Percentiles rank a stretch among this genome's conserved stretches.
phyloP scores from a whole-genome alignment of 164 flowering plant genomes.

The Annona cherimola region DNA sequence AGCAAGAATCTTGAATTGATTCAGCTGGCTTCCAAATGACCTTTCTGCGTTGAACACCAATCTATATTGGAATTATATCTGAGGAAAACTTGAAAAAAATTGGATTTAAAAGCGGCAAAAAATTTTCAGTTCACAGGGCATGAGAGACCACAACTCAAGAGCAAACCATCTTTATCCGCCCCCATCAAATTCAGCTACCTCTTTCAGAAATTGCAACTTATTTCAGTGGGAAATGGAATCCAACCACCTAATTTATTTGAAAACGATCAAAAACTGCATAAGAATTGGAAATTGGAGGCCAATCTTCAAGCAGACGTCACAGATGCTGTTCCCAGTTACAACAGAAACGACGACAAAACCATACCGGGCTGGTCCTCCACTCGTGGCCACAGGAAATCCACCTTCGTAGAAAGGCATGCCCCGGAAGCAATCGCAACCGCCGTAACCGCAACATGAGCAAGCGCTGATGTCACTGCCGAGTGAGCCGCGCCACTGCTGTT shows the following conservation, averaged over 20 bases:
- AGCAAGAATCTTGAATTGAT: too few species aligned
- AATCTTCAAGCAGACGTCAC: background rate
- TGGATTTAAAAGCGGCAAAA: too few species aligned
- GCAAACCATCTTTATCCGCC: background rate
- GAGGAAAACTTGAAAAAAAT: background rate
- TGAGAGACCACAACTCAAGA: background rate
- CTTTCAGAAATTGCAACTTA: background rate
- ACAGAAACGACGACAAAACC: background rate
- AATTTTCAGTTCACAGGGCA: background rate
- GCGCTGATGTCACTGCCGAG: slow-evolving; percentile 76
- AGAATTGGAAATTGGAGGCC: background rate
- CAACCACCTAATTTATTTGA: background rate
- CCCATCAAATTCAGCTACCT: background rate
- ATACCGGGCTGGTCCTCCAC: slow-evolving; percentile 69
- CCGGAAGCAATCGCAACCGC: slow-evolving; percentile 94
- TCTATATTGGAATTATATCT: background rate
- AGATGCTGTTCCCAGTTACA: background rate
- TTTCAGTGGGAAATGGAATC: background rate
- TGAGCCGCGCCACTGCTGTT: slow-evolving; percentile 46
- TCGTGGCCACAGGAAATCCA: slow-evolving; percentile 87
- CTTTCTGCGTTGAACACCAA: background rate
- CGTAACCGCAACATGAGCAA: slow-evolving; percentile 84
- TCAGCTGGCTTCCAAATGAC: background rate
- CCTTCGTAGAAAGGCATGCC: slow-evolving; percentile 90
- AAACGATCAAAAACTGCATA: background rate